phyloP scores from a whole-genome alignment of 1,139 yeast genomes.

The Candida pseudoviswanathii region DNA sequence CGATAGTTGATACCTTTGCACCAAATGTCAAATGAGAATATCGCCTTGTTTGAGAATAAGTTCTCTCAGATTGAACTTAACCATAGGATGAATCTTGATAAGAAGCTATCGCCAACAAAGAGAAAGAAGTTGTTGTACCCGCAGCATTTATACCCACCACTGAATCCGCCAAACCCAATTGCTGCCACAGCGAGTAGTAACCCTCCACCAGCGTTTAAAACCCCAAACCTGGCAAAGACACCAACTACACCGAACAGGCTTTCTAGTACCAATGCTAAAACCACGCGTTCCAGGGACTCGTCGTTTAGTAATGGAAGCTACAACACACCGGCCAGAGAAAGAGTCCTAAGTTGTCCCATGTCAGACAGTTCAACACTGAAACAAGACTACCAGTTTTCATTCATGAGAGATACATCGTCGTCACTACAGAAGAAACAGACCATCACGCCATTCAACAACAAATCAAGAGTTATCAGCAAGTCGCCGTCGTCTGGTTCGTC shows the following conservation, averaged over 20 bases:
- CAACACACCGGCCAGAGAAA: background rate
- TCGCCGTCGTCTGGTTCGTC: conserved; percentile 9
- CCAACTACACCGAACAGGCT: conserved; percentile 12
- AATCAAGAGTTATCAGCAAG: conserved; percentile 6
- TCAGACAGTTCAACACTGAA: conserved; percentile 17
- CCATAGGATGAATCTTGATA: conserved; percentile 11
- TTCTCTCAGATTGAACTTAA: conserved; percentile 29
- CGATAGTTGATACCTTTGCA: background rate
- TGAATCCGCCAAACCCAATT: background rate
- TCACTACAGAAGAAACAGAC: conserved; percentile 30
- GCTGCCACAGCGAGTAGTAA: background rate
- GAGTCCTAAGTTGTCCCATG: conserved; percentile 19
- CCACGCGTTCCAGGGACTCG: background rate
- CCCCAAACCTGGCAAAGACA: background rate
- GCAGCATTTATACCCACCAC: conserved; percentile 21
- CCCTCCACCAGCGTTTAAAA: background rate
- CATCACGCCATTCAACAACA: conserved; percentile 8
- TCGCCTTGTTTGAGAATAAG: conserved; percentile 26
- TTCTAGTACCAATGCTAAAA: background rate
- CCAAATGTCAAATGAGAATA: conserved; percentile 7
- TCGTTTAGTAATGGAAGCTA: background rate
- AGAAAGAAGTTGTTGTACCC: conserved; percentile 26
- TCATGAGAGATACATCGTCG: conserved; percentile 42
- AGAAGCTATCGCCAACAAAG: conserved; percentile 20
- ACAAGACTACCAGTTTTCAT: conserved; percentile 29